Base-by-base conservation (phyloP, 2,329 filamentous ascomycete species). In the Huntiella omanensis region DNA sequence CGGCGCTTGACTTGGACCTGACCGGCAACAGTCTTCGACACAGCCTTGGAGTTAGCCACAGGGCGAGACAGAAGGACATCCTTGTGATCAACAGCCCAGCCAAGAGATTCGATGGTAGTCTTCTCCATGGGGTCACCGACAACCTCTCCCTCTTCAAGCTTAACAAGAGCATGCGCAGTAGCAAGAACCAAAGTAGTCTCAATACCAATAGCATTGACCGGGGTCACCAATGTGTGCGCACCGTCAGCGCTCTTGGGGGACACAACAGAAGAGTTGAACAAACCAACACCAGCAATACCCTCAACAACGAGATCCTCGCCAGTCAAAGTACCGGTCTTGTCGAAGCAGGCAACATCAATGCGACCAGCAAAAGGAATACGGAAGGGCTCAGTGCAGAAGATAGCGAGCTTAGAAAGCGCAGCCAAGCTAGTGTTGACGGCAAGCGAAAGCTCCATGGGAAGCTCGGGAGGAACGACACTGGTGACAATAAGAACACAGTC, bases 111-210 rank as follows among this genome's bases (percentile, higher is more conserved):
- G 22, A 98, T 68, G 1, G 91, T 96, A 39, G 91, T 91, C 64
- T 96, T 96, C 59, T 98, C 91, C 91, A 98, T 98, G 2, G 91
- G 91, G 58, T 98, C 91, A 56, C 91, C 91, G 39, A 98, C 91
- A 54, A 96, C 81, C 10, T 98, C 91, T 15, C 91, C 91, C 60
- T 98, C 91, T 53, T 98, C 91, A 12, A 98, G 72, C 59, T 88
- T 95, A 43, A 98, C 92, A 22, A 98, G 69, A 37, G 91, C 91
- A 59, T 98, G 91, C 2, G 91, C 91, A 10, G 87, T 93, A 37
- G 91, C 88, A 46, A 98, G 75, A 45, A 96, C 91, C 48, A 98
- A 69, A 6, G 87, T 92, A 0, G 91, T 96, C 54, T 93, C 79
- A 39, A 87, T 68, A 34, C 75, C 76, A 53, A 80, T 75, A 17